Evolutionary conservation across 2,329 filamentous ascomycete genomes (phyloP), one percentile per base, ranked within the genome.

Genomic region (Pestalotiopsis sp.): DNA sequence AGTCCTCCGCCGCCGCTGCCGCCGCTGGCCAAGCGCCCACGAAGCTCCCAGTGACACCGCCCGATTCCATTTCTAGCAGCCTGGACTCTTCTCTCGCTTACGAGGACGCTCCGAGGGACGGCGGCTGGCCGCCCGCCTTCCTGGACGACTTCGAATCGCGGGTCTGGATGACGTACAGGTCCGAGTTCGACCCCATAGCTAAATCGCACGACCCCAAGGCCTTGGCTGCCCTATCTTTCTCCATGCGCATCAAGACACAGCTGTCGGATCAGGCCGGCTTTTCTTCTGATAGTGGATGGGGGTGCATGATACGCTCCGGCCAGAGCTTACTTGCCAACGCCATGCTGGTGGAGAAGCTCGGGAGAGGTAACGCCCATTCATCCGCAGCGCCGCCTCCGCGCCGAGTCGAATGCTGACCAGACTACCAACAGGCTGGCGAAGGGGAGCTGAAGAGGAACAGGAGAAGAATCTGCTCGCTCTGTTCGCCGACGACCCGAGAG

Each of bases 271-370:
- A 93, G 68, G 86, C 86, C 31, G 94, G 93, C 4, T 99, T 98
- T 80, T 92, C 93, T 12, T 95, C 94, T 2, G 96, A 99, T 79
- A 95, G 93, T 11, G 96, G 96, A 65, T 99, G 97, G 94, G 96
- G 96, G 0, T 99, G 96, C 77, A 99, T 99, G 96, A 98, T 99
- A 74, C 87, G 96, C 69, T 98, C 95, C 5, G 96, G 96, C 3
- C 96, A 99, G 82, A 95, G 93, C 76, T 85, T 99, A 31, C 84
- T 99, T 57, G 95, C 95, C 59, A 99, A 98, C 80, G 87, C 95
- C 1, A 85, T 98, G 74, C 82, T 89, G 20, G 86, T 92, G 67
- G 82, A 95, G 62, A 85, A 87, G 52, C 82, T 98, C 25, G 95
- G 96, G 23, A 90, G 96, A 87, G 92, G 93, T 94, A 85, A 71